Base-by-base conservation (phyloP, 192 early-diverging fungal genomes). In the Pilaira anomala region DNA sequence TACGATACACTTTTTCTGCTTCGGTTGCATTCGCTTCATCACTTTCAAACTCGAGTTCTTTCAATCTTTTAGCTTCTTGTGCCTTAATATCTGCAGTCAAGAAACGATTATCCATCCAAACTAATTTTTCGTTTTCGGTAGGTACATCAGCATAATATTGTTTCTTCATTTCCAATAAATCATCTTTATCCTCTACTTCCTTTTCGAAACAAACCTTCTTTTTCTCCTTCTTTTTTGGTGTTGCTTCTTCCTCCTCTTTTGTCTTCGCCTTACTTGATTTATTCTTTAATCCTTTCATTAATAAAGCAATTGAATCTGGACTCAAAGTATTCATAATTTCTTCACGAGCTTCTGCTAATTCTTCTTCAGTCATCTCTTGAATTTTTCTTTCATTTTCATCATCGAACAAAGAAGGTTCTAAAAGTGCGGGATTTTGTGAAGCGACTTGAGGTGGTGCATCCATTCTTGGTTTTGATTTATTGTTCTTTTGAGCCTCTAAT, bases 291-390 rank as follows among this genome's bases (percentile, higher is more conserved):
- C 76, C 63, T 19, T 71, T 73, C 69, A 78, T 64, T 0, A 95
- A 67, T 54, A 86, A 82, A 65, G 86, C 72, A 29, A 95, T 74
- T 1, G 88, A 69, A 12, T 78, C 81, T 11, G 83, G 82, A 54
- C 85, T 83, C 22, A 95, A 60, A 28, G 80, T 80, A 0, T 71
- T 68, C 50, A 81, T 63, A 21, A 97, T 82, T 52, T 93, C 87
- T 14, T 71, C 76, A 7, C 83, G 80, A 7, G 90, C 88, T 54
- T 85, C 81, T 3, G 78, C 58, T 22, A 94, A 88, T 40, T 95
- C 91, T 7, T 77, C 70, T 24, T 73, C 77, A 1, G 89, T 74
- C 95, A 97, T 95, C 16, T 46, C 53, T 28, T 69, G 63, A 9
- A 92, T 56, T 9, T 68, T 70, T n/a, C 58, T 26, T 3, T 68